phyloP scores from a whole-genome alignment of 768 basidiomycete genomes.

The Tricholoma saponaceum region DNA sequence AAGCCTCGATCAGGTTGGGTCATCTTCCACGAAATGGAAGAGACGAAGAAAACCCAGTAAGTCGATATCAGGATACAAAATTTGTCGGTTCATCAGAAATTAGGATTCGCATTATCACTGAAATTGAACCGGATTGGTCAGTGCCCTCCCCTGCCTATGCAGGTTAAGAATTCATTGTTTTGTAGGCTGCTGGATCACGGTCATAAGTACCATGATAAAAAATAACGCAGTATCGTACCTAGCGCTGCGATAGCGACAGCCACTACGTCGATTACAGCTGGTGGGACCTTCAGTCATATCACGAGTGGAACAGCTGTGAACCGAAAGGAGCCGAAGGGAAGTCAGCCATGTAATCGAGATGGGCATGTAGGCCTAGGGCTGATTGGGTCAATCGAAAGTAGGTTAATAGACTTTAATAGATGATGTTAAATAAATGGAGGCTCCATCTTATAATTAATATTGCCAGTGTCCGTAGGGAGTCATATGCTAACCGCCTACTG shows the following conservation, averaged over 20 bases:
- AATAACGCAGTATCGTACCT: neutral
- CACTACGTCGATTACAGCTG: no score
- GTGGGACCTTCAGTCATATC: neutral
- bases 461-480: neutral
- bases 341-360: no score
- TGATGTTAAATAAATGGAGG: neutral
- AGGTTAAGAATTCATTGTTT: neutral
- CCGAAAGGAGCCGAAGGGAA: neutral
- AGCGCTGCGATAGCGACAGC: neutral
- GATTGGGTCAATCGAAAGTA: no score
- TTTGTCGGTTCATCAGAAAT: conserved; percentile 10
- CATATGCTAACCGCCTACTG: neutral
- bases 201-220: conserved; percentile 21
- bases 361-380: no score
- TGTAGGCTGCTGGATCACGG: conserved; percentile 33
- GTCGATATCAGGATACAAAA: conserved; percentile 20
- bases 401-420: no score
- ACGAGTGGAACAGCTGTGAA: neutral
- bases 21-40: conserved; percentile 92
- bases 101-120: conserved; percentile 90
- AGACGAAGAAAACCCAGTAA: conserved; percentile 92
- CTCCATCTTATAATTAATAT: neutral
- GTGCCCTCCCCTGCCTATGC: neutral
- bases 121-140: conserved; percentile 93
- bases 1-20: conserved; percentile 93